These are phyloP conservation scores for Corchorus capsularis DNA, from an alignment of 345 rosid species.

Conservation along the genomic window DNA sequence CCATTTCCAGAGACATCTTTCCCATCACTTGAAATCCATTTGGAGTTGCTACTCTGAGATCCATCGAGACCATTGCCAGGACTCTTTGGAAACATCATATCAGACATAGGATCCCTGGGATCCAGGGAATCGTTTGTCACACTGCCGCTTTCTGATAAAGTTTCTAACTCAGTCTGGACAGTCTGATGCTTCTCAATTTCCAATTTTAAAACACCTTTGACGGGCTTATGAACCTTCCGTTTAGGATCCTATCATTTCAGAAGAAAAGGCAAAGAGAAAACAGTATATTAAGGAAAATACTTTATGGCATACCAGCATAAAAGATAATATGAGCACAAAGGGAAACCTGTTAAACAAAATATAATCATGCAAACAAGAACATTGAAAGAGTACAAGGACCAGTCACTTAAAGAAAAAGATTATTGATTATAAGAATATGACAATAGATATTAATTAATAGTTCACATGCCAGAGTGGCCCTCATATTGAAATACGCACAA, in stretches of 20 bases:
- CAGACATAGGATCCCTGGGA: slow-evolving; percentile 56
- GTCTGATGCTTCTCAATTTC: slow-evolving; percentile 95
- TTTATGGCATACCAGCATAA: not conserved
- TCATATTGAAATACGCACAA: not conserved
- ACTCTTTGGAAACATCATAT: slow-evolving; percentile 56
- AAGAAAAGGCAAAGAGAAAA: slow-evolving; percentile 19
- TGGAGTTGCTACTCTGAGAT: slow-evolving; percentile 58
- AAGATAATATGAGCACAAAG: not conserved
- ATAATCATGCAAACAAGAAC: not conserved
- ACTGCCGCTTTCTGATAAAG: slow-evolving; percentile 86
- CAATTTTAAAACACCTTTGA: slow-evolving; percentile 81
- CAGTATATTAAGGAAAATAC: slow-evolving; percentile 13
- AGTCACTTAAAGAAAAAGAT: not conserved
- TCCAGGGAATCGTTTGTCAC: slow-evolving; percentile 82
- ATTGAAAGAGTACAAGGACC: not conserved
- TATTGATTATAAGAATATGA: not conserved
- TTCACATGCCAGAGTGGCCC: not conserved
- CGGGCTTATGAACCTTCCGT: slow-evolving; percentile 92
- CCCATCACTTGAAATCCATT: slow-evolving; percentile 52
- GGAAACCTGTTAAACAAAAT: not conserved
- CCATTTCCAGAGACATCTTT: slow-evolving; percentile 67
- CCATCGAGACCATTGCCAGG: slow-evolving; percentile 75
- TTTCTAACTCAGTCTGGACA: slow-evolving; percentile 66
- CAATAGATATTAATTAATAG: not conserved
- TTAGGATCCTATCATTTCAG: slow-evolving; percentile 73